Evolutionary conservation across 805 yeast genomes (phyloP).

Genomic region (Wickerhamomyces canadensis): DNA sequence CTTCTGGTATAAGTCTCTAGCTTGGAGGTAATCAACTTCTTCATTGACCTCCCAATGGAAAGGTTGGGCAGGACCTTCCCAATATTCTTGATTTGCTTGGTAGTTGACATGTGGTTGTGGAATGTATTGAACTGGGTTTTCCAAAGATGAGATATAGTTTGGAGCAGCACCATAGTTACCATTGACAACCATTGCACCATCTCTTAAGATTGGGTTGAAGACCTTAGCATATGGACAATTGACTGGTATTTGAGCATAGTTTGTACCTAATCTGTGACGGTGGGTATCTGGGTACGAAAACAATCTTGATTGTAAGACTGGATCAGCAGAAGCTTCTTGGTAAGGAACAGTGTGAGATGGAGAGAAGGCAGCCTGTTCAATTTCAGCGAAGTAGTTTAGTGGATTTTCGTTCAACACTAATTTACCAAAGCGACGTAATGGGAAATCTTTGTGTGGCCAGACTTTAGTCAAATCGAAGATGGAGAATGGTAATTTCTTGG

Average conservation of each 20-base stretch:
- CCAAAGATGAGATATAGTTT: constrained; percentile 58
- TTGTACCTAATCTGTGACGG: constrained; percentile 70
- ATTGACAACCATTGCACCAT: constrained; percentile 68
- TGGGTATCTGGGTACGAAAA: constrained; percentile 84
- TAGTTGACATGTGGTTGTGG: constrained; percentile 22
- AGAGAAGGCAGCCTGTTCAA: constrained; percentile 81
- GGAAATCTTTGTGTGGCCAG: constrained; percentile 87
- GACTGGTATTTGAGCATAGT: constrained; percentile 83
- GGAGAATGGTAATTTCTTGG: constrained; percentile 68
- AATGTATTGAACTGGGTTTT: constrained; percentile 26
- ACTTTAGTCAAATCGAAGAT: constrained; percentile 89
- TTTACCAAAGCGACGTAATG: constrained; percentile 81
- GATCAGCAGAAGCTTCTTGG: constrained; percentile 78
- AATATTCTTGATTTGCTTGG: constrained; percentile 69
- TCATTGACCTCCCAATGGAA: constrained; percentile 78
- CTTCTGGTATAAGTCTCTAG: constrained; percentile 59
- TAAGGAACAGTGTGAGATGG: constrained; percentile 85
- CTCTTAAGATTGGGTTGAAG: constrained; percentile 72
- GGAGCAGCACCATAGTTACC: constrained; percentile 76
- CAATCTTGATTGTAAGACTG: constrained; percentile 75
- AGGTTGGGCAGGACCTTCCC: constrained; percentile 79
- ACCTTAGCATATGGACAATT: constrained; percentile 68
- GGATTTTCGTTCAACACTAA: constrained; percentile 79
- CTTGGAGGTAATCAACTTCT: constrained; percentile 72
- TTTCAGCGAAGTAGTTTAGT: constrained; percentile 79